Evolutionary conservation across 2,329 filamentous ascomycete genomes (phyloP), one percentile per base, ranked within the genome.

Genomic region (Davidsoniella australis): DNA sequence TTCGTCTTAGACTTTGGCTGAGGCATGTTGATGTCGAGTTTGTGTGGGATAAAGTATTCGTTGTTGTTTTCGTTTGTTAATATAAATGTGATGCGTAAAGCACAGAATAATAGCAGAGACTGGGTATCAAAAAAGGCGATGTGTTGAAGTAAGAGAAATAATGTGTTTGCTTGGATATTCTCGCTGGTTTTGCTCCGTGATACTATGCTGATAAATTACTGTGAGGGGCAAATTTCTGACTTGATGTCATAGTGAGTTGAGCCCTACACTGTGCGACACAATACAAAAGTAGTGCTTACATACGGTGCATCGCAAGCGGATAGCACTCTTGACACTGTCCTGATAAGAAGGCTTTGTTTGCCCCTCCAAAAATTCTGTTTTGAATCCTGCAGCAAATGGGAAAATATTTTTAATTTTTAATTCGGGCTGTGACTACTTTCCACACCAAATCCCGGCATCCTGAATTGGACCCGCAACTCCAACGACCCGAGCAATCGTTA

Each of bases 1-100:
- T 80, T 75, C 67, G 88, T 94, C 66, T 95, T 96, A 56, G 87
- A 94, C 69, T 96, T 98, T 65, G 91, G 79, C 59, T 71, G 64
- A 62, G 67, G 65, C 74, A 78, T 78, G 52, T 58, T 71, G 64
- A 55, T 41, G 12, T 33, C 56, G 58, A 53, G 20, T 23, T 44
- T 52, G 20, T 8, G 12, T 26, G 8, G 16, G 12, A n/a, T 38
- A 12, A 41, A 26, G 20, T 10, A 16, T 42, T 29, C 17, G 38
- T 38, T 8, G 38, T 3, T 17, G n/a, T 20, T 17, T 38, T 20
- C 1, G 26, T 29, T 33, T 29, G 26, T 12, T 33, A 46, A 46
- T 36, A 23, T 46, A n/a, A 6, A 38, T 38, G 37, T 46, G n/a
- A 46, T 18, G 24, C 14, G 33, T 36, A 17, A 7, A 33, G 20